Evolutionary conservation across 1,139 yeast genomes (phyloP).

Genomic region (Taphrina populina): DNA sequence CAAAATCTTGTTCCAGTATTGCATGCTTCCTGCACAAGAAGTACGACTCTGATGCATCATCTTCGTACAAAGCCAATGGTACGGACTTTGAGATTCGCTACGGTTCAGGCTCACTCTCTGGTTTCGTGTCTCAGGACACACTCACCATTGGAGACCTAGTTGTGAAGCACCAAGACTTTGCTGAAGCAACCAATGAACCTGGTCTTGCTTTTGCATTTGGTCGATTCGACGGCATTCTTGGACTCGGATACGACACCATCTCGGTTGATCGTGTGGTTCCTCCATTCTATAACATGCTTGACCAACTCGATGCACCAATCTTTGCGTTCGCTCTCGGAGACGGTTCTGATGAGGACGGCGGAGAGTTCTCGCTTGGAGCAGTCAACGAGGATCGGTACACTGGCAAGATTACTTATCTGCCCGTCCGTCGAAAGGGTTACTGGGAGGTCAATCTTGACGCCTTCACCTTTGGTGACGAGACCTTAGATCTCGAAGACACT

Average conservation of each 20-base stretch:
- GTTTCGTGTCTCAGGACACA: conserved; percentile 82
- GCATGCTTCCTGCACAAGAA: conserved; percentile 92
- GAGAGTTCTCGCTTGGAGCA: conserved; percentile 94
- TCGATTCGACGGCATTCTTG: conserved; percentile 94
- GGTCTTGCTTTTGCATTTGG: conserved; percentile 98
- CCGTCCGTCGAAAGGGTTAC: conserved; percentile 98
- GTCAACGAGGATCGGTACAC: conserved; percentile 67
- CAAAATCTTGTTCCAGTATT: conserved; percentile 80
- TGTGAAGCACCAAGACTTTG: conserved; percentile 86
- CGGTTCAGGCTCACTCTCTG: conserved; percentile 90
- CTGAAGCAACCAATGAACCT: conserved; percentile 95
- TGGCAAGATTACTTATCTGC: conserved; percentile 90
- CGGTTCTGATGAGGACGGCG: conserved; percentile 65
- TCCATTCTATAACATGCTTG: conserved; percentile 85
- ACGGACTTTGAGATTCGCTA: conserved; percentile 78
- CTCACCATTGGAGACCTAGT: conserved; percentile 76
- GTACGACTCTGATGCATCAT: conserved; percentile 76
- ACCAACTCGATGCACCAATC: conserved; percentile 72
- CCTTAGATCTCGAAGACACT: conserved; percentile 71
- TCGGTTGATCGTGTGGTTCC: conserved; percentile 87
- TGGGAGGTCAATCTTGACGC: conserved; percentile 97
- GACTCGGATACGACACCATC: conserved; percentile 88
- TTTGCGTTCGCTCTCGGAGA: conserved; percentile 91
- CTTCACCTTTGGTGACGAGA: conserved; percentile 85
- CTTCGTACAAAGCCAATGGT: conserved; percentile 83